Evolutionary conservation across 495 filamentous ascomycete genomes (phyloP).

Genomic region (Trichoderma gamsii): DNA sequence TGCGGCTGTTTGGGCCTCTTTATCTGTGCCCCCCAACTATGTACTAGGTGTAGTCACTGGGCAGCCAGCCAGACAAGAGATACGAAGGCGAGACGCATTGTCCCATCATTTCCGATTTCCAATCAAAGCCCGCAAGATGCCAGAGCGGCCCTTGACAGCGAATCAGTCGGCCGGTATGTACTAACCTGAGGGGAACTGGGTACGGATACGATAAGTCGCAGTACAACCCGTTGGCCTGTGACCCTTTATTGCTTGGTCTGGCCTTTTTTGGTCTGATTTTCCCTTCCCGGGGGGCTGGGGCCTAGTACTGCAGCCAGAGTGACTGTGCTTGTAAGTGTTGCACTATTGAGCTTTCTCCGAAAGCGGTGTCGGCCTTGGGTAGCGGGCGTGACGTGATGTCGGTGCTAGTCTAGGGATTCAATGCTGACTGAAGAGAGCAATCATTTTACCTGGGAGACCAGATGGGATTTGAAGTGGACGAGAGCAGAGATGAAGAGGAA

Average conservation of each 20-base stretch:
- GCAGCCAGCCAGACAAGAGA: not conserved
- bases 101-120: constrained; percentile 1
- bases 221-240: not conserved
- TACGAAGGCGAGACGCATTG: not conserved
- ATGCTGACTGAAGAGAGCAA: too few relatives aligned
- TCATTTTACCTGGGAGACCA: too few relatives aligned
- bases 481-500: too few relatives aligned
- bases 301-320: too few relatives aligned
- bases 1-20: not conserved
- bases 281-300: not conserved
- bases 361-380: not conserved
- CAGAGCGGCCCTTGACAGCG: not conserved
- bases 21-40: too few relatives aligned
- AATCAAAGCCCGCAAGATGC: constrained; percentile 1
- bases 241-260: not conserved
- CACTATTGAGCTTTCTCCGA: not conserved
- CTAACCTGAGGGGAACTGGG: not conserved
- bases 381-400: not conserved
- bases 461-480: too few relatives aligned
- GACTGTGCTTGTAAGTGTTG: too few relatives aligned
- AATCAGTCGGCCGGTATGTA: not conserved
- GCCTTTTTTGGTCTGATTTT: not conserved
- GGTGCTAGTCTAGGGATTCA: too few relatives aligned
- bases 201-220: not conserved
- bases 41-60: not conserved